A percentile compares a stretch with the other conserved stretches of the same genome.
Evolutionary conservation across 345 rosid genomes (phyloP).

Genomic region (Anastatica hierochuntica): DNA sequence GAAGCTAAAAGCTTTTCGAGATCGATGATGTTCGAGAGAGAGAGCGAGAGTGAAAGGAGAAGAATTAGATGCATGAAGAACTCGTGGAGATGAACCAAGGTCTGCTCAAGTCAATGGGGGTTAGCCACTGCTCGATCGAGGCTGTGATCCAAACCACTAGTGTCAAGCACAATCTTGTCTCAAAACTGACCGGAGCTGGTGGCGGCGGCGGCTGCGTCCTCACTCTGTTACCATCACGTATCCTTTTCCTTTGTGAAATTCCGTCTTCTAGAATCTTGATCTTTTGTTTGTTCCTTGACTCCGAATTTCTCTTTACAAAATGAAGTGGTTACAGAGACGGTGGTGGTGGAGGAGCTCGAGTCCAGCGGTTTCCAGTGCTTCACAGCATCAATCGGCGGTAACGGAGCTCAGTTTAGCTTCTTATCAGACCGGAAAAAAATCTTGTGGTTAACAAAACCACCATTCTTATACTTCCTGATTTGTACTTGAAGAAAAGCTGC

Average conservation of each 20-base stretch:
- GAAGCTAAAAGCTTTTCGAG: too few relatives aligned
- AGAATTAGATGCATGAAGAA: too few relatives aligned
- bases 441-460: constrained; percentile 5
- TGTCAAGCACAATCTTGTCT: constrained; percentile 66
- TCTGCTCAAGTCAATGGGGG: too few relatives aligned
- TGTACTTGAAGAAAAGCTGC: background rate
- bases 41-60: too few relatives aligned
- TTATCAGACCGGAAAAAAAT: constrained; percentile 7
- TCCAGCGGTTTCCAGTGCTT: constrained; percentile 77
- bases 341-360: constrained; percentile 59
- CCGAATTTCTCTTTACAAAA: constrained; percentile 14
- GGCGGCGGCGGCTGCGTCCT: constrained; percentile 94
- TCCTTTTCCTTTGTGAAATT: constrained; percentile 31
- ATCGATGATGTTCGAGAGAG: too few relatives aligned
- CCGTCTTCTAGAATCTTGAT: background rate
- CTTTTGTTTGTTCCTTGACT: constrained; percentile 32
- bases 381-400: constrained; percentile 66
- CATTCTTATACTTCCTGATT: background rate
- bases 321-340: constrained; percentile 40
- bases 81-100: too few relatives aligned
- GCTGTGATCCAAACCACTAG: constrained; percentile 61
- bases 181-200: constrained; percentile 96
- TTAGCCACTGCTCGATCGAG: constrained; percentile 75
- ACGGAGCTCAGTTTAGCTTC: constrained; percentile 57
- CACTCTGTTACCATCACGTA: constrained; percentile 75